phyloP scores from a whole-genome alignment of 805 yeast genomes.

The Hemisphaericaspora nanyangensis region DNA sequence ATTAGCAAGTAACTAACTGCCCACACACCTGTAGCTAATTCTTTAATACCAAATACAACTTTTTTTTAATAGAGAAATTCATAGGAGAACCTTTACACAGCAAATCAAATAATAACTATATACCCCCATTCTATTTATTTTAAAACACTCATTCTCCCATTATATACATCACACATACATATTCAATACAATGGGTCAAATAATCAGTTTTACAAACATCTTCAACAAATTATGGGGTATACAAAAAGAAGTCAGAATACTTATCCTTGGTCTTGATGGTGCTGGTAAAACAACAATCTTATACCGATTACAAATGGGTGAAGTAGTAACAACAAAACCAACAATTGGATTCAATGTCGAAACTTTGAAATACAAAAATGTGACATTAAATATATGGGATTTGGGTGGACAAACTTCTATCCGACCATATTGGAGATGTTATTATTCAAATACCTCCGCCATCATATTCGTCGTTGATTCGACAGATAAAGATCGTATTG shows the following conservation, averaged over 20 bases:
- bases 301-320: slow-evolving; percentile 70
- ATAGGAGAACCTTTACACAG: too few relatives aligned
- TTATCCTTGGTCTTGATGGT: slow-evolving; percentile 91
- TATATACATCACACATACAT: neutral
- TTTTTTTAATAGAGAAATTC: too few relatives aligned
- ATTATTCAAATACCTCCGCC: slow-evolving; percentile 92
- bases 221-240: slow-evolving; percentile 87
- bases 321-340: slow-evolving; percentile 46
- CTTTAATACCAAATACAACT: too few relatives aligned
- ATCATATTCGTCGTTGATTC: slow-evolving; percentile 95
- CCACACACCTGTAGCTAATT: too few relatives aligned
- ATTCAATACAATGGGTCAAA: slow-evolving; percentile 65
- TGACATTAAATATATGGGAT: slow-evolving; percentile 95
- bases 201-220: slow-evolving; percentile 69
- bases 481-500: slow-evolving; percentile 89
- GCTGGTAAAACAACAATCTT: slow-evolving; percentile 96
- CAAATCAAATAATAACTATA: too few relatives aligned
- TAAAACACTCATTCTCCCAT: too few relatives aligned
- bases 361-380: slow-evolving; percentile 80
- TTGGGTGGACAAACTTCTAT: slow-evolving; percentile 95
- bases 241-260: slow-evolving; percentile 82
- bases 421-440: slow-evolving; percentile 96
- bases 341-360: slow-evolving; percentile 96
- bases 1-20: too few relatives aligned
- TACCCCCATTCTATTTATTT: too few relatives aligned